A percentile compares a stretch with the other conserved stretches of the same genome.
These are phyloP conservation scores for Jacaranda mimosifolia DNA, from an alignment of 257 asterid species.

Conservation along the genomic window DNA sequence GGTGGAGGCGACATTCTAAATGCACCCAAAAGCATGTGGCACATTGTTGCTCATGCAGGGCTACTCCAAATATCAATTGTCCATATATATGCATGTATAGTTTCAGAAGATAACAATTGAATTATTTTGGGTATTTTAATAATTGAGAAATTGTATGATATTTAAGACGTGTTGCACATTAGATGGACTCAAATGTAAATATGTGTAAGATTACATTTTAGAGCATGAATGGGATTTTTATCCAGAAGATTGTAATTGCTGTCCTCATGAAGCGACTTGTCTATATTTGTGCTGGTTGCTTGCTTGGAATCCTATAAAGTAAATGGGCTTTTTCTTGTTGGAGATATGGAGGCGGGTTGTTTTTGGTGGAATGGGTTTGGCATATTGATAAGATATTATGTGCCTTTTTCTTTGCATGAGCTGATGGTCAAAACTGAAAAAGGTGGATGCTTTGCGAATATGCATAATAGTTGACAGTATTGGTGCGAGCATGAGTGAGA, in stretches of 20 bases:
- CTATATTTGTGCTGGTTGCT: not conserved
- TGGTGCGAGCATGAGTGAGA: not conserved
- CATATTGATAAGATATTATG: no score
- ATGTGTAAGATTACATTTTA: not conserved
- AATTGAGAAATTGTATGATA: constrained; percentile 7
- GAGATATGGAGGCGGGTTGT: no score
- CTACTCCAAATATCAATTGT: not conserved
- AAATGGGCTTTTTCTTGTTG: not conserved
- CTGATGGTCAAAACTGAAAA: not conserved
- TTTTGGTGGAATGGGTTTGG: not conserved
- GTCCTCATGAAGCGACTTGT: not conserved
- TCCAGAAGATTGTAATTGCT: not conserved
- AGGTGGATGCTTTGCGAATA: not conserved
- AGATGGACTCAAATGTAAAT: constrained; percentile 22
- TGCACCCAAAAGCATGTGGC: not conserved
- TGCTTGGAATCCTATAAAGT: not conserved
- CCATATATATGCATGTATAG: not conserved
- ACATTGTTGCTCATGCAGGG: no score
- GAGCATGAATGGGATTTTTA: not conserved
- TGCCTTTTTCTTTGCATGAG: not conserved
- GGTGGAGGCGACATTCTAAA: not conserved
- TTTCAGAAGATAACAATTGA: not conserved
- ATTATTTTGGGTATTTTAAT: not conserved
- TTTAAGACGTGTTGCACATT: not conserved
- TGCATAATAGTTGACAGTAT: not conserved